phyloP scores from a whole-genome alignment of 805 yeast species.

The Cyberlindnera maritima region DNA sequence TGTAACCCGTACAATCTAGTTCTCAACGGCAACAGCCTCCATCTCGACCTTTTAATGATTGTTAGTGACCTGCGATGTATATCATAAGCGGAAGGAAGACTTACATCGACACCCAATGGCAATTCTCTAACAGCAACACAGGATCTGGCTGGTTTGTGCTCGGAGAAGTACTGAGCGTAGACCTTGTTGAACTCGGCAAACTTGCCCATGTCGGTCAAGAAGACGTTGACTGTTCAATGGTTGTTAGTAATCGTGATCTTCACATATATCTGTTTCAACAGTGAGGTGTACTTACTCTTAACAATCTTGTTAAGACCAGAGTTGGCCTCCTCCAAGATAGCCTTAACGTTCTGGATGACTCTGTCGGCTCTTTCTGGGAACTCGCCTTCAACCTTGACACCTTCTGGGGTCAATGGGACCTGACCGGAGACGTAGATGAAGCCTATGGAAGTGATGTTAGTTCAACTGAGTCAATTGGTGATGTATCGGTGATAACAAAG shows the following conservation, averaged over 20 bases:
- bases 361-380: slow-evolving; percentile 78
- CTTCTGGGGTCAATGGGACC: slow-evolving; percentile 83
- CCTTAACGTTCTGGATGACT: slow-evolving; percentile 62
- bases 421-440: slow-evolving; percentile 93
- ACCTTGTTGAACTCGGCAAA: slow-evolving; percentile 85
- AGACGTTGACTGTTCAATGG: slow-evolving; percentile 50
- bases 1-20: slow-evolving; percentile 18
- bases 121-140: slow-evolving; percentile 93
- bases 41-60: slow-evolving; percentile 54
- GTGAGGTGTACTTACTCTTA: slow-evolving; percentile 48
- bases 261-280: no score
- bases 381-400: slow-evolving; percentile 73
- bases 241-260: slow-evolving; percentile 11
- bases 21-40: slow-evolving; percentile 87
- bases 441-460: slow-evolving; percentile 35
- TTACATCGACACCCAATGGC: slow-evolving; percentile 76
- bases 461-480: background rate
- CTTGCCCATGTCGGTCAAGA: slow-evolving; percentile 85
- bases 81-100: slow-evolving; percentile 10
- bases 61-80: slow-evolving; percentile 11
- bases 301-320: slow-evolving; percentile 80
- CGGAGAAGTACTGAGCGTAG: slow-evolving; percentile 71
- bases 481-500: no score
- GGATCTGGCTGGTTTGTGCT: slow-evolving; percentile 93
- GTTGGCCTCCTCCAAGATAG: slow-evolving; percentile 80